These are phyloP conservation scores for Pelargonium myrrhifolium DNA, from an alignment of 441 rosid genomes.

Conservation along the genomic window DNA sequence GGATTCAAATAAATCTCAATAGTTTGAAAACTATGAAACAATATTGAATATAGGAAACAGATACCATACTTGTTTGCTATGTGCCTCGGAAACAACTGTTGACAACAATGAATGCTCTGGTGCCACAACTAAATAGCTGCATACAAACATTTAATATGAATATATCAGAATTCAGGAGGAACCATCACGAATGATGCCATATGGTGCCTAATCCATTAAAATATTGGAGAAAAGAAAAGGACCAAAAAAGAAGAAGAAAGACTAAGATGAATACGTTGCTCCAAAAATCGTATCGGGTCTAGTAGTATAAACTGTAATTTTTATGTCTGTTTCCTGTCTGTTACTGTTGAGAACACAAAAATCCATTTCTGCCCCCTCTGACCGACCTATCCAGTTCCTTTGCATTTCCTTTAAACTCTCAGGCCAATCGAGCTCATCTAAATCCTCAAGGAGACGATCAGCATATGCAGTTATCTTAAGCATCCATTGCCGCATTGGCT, in stretches of 20 bases:
- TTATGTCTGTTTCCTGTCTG: constrained; percentile 44
- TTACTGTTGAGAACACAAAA: constrained; percentile 52
- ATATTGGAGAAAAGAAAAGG: constrained; percentile 1
- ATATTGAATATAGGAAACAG: constrained; percentile 5
- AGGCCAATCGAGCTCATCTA: constrained; percentile 93
- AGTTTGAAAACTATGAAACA: constrained; percentile 12
- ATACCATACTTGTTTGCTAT: constrained; percentile 41
- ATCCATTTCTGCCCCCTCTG: constrained; percentile 78
- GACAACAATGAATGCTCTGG: constrained; percentile 72
- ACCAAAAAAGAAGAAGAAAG: constrained; percentile 7
- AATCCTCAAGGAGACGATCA: constrained; percentile 87
- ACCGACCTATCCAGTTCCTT: constrained; percentile 93
- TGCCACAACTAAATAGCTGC: constrained; percentile 92
- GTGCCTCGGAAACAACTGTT: constrained; percentile 43
- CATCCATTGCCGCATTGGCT: constrained; percentile 99
- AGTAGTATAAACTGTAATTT: constrained; percentile 72
- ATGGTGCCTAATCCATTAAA: not conserved
- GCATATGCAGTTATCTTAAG: constrained; percentile 94
- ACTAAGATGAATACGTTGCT: constrained; percentile 56
- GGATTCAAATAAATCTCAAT: not conserved
- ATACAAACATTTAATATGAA: constrained; percentile 14
- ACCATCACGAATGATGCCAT: not conserved
- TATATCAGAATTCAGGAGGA: constrained; percentile 13
- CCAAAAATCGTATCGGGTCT: constrained; percentile 89
- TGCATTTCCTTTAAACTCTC: constrained; percentile 93